A percentile compares a stretch with the other conserved stretches of the same genome.
Conservation (phyloP, 345 rosid genomes). For the Brassica napus region Da-Ae NC_063446.1:21720001-21720500, state of each 20-base stretch:
- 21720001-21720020: conserved; percentile 30
- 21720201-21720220: conserved; percentile 64
- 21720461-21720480: background rate
- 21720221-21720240: conserved; percentile 76
- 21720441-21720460: background rate
- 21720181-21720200: conserved; percentile 55
- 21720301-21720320: conserved; percentile 57
- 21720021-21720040: conserved; percentile 61
- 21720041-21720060: conserved; percentile 68
- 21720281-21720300: conserved; percentile 51
- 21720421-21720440: conserved; percentile 16
- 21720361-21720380: conserved; percentile 10
- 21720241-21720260: conserved; percentile 50
- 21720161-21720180: conserved; percentile 70
- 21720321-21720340: conserved; percentile 63
- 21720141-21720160: conserved; percentile 52
- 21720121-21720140: conserved; percentile 57
- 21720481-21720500: conserved; percentile 11
- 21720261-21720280: conserved; percentile 49
- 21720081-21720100: conserved; percentile 60
- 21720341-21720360: conserved; percentile 59
- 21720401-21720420: conserved; percentile 32
- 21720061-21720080: conserved; percentile 54
- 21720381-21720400: conserved; percentile 17
- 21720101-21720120: conserved; percentile 48